phyloP scores from a whole-genome alignment of 2,329 filamentous ascomycete species.

The Incumbomyces lentus region DNA sequence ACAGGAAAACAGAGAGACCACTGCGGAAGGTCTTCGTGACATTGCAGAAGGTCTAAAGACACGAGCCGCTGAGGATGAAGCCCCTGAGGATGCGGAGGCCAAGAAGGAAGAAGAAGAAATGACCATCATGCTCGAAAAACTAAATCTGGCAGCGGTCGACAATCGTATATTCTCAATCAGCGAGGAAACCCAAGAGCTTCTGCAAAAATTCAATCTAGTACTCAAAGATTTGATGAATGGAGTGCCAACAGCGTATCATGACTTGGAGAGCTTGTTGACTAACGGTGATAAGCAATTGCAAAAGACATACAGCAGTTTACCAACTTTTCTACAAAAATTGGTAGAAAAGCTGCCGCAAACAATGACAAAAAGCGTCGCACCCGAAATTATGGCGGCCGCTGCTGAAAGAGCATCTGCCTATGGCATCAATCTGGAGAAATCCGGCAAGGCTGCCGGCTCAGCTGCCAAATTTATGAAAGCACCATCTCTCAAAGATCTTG shows the following conservation, averaged over 20 bases:
- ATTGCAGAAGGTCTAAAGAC: constrained; percentile 23
- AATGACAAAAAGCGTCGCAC: constrained; percentile 62
- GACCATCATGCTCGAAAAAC: constrained; percentile 64
- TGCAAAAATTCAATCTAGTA: constrained; percentile 75
- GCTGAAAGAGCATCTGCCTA: constrained; percentile 55
- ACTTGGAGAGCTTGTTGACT: constrained; percentile 62
- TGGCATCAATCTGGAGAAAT: constrained; percentile 48
- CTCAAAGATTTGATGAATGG: constrained; percentile 89
- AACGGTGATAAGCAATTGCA: constrained; percentile 55
- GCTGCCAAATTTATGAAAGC: constrained; percentile 60
- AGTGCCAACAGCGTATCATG: constrained; percentile 83
- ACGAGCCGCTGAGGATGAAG: constrained; percentile 15
- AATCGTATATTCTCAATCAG: constrained; percentile 77
- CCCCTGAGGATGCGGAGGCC: constrained; percentile 31
- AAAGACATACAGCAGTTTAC: constrained; percentile 57
- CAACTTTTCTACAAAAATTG: constrained; percentile 70
- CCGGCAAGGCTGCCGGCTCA: constrained; percentile 42
- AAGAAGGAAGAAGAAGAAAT: constrained; percentile 62
- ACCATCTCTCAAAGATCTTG: constrained; percentile 63
- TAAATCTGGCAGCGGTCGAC: constrained; percentile 75
- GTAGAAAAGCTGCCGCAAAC: constrained; percentile 77
- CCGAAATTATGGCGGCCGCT: constrained; percentile 70
- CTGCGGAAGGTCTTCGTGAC: constrained; percentile 22
- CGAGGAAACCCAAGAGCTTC: constrained; percentile 70
- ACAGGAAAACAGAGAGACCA: constrained; percentile 25